phyloP scores from a whole-genome alignment of 768 basidiomycete genomes.

The Trametes maxima region DNA sequence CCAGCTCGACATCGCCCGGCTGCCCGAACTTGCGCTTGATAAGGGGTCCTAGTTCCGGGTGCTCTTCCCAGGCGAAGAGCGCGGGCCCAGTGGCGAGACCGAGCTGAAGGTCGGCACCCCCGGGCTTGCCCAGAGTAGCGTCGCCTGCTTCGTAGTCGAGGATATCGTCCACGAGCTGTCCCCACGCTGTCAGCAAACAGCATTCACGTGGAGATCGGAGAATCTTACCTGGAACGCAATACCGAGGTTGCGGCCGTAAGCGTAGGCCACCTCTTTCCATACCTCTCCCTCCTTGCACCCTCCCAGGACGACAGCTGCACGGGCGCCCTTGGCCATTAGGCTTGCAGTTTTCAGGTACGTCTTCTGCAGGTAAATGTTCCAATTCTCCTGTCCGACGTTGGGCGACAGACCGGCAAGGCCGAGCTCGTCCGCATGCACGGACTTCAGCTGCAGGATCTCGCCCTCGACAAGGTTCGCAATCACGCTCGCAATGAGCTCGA shows the following conservation, averaged over 20 bases:
- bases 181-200: background rate
- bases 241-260: conserved; percentile 87
- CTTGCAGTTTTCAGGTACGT: conserved; percentile 93
- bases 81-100: conserved; percentile 83
- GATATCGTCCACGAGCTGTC: conserved; percentile 91
- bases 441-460: conserved; percentile 81
- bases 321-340: conserved; percentile 84
- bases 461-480: conserved; percentile 97
- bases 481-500: conserved; percentile 90
- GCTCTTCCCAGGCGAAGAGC: conserved; percentile 85
- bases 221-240: conserved; percentile 88
- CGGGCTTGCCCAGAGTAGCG: conserved; percentile 83
- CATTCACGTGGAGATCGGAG: background rate
- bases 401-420: conserved; percentile 34
- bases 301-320: conserved; percentile 86
- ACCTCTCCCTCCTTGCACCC: conserved; percentile 76
- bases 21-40: conserved; percentile 78
- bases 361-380: conserved; percentile 85
- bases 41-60: conserved; percentile 72
- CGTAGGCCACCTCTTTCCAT: conserved; percentile 89
- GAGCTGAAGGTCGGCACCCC: conserved; percentile 61
- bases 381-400: conserved; percentile 49
- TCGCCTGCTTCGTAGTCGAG: conserved; percentile 87
- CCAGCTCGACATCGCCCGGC: conserved; percentile 80
- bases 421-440: conserved; percentile 46